phyloP scores from a whole-genome alignment of 1,139 yeast species.

The Ashbya aceris region DNA sequence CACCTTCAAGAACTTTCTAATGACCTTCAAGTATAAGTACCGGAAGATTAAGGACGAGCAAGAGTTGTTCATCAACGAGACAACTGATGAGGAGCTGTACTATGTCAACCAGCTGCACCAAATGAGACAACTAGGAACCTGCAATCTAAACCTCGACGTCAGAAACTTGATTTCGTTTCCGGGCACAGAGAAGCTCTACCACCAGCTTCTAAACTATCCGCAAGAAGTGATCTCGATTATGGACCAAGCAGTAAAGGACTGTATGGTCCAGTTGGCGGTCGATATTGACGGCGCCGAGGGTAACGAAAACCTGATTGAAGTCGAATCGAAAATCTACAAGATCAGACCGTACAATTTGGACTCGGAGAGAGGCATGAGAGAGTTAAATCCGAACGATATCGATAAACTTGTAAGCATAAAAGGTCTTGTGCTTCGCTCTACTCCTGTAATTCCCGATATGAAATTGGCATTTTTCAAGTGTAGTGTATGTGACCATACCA shows the following conservation, averaged over 20 bases:
- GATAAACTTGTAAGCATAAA: conserved; percentile 87
- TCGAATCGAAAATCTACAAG: conserved; percentile 75
- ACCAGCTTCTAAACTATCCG: conserved; percentile 84
- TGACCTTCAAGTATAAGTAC: conserved; percentile 73
- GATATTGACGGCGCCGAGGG: conserved; percentile 33
- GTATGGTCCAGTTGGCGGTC: conserved; percentile 68
- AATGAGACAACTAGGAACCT: conserved; percentile 70
- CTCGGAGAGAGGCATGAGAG: conserved; percentile 77
- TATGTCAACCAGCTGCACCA: conserved; percentile 66
- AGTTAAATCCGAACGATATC: conserved; percentile 88
- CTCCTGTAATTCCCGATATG: conserved; percentile 96
- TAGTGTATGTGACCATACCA: conserved; percentile 88
- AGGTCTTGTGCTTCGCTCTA: conserved; percentile 82
- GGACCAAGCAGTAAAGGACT: conserved; percentile 93
- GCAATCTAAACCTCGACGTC: conserved; percentile 79
- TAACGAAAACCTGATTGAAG: conserved; percentile 40
- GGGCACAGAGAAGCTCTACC: conserved; percentile 66
- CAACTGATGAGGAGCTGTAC: conserved; percentile 62
- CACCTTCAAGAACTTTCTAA: conserved; percentile 70
- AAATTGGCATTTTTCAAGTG: conserved; percentile 94
- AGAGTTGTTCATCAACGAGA: conserved; percentile 33
- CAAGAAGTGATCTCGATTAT: conserved; percentile 95
- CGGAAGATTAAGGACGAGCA: conserved; percentile 53
- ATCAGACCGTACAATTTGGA: conserved; percentile 80
- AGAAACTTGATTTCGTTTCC: conserved; percentile 69